Base-by-base conservation (phyloP, 1,284 basidiomycete genomes). In the Ceratobasidium sp. region DNA sequence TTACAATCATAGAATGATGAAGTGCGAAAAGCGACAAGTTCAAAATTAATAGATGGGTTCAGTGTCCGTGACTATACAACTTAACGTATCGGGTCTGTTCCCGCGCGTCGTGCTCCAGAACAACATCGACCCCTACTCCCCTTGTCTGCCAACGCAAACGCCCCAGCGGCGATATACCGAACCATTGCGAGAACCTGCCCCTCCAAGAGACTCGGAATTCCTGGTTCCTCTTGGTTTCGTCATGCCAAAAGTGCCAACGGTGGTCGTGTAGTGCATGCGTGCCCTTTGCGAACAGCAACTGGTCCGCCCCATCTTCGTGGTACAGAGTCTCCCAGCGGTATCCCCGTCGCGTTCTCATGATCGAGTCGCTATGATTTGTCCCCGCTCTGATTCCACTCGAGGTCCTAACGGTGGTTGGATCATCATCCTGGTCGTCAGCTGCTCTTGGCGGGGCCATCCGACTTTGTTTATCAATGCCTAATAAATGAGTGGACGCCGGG, bases 291-390 rank as follows among this genome's bases (percentile, higher is more conserved):
- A 61, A 22, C 11, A 61, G 14, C 9, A 39, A 48, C 19, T n/a
- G 54, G 7, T 27, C 51, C 4, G 19, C 27, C 19, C 19, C 41
- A 16, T 41, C 24, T 34, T 59, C n/a, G 11, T 27, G 13, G 6
- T 46, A 56, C 22, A 73, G 56, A 16, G 41, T 41, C 46, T 64
- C 75, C 63, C 63, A 76, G 19, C 87, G 85, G 81, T 90, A 92
- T 7, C 83, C 82, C 0, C 88, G 88, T 11, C 91, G 86, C 0
- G 87, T 82, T 19, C 86, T 86, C 66, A 92, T 90, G 54, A 83
- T 84, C 0, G 83, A 81, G 76, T 88, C 87, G 78, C 92, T 88
- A 76, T 92, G 88, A 78, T 91, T 88, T 0, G 92, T 93, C 0
- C 91, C 92, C 6, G 86, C 88, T 0, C 90, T 91, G 1, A 90